Base-by-base conservation (phyloP, 371 early-diverging fungal species). In the Apophysomyces trapeziformis region DNA sequence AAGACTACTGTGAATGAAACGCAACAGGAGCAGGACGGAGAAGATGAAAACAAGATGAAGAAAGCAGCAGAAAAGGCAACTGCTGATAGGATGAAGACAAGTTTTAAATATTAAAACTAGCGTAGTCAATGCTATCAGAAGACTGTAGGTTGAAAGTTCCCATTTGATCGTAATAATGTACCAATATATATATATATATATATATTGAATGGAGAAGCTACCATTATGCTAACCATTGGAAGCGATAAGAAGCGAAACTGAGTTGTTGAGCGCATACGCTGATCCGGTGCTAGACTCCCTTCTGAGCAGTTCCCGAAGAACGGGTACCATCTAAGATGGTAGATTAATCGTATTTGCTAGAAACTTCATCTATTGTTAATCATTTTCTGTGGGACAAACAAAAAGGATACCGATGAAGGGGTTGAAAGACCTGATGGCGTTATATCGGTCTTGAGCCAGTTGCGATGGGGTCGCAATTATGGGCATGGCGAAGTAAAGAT, bases 401-500 rank as follows among this genome's bases (percentile, higher is more conserved):
- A 60, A n/a, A 45, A 13, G 13, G 12, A 45, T 2, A 13, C 46
- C 46, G 13, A 18, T 18, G 13, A 43, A 9, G 43, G 5, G 43
- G 4, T 43, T n/a, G 60, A 60, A 38, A 1, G 38, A 21, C 13
- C 7, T 38, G 39, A 43, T 21, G 26, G 56, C 35, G 44, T 63
- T 6, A 41, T 68, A 26, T 68, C 68, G 39, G 35, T 64, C 44
- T 50, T 67, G 38, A 67, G 3, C 16, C 67, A 61, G 41, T 45
- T 61, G 8, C 41, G 56, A 35, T 68, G 68, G 64, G 18, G 26
- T 7, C 47, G 32, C 35, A 59, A 14, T 38, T 60, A 64, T 7
- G 64, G 61, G 41, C 50, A 64, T 57, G 61, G 68, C 12, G 68
- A 63, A 64, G 68, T 56, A 4, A 68, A 64, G 16, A 64, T 61